A percentile compares a stretch with the other conserved stretches of the same genome.
These are phyloP conservation scores for Moniliella sp. DNA, from an alignment of 1,284 basidiomycete genomes.

Conservation along the genomic window DNA sequence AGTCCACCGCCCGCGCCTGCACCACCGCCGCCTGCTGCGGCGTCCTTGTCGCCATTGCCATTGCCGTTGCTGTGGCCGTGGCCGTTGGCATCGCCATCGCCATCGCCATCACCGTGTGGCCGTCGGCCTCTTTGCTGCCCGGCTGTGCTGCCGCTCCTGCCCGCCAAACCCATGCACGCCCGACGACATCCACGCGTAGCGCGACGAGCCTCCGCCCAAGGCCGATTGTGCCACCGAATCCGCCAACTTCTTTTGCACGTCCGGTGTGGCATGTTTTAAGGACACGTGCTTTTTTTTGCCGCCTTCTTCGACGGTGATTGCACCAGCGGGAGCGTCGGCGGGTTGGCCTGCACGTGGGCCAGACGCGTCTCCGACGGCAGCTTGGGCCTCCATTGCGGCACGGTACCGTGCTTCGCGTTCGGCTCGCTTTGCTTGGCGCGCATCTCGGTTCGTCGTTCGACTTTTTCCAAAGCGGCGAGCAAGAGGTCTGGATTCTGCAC, in stretches of 20 bases:
- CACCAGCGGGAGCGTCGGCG: too few species aligned
- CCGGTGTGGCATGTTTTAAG: background rate
- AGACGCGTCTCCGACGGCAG: too few species aligned
- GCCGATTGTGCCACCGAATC: background rate
- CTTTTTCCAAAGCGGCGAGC: background rate
- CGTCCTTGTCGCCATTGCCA: background rate
- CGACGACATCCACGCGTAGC: background rate
- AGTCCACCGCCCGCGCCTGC: background rate
- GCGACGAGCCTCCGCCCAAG: background rate
- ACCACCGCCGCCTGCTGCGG: too few species aligned
- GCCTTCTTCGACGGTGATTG: too few species aligned
- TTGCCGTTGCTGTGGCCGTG: background rate
- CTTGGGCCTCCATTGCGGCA: background rate
- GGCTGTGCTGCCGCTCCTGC: background rate
- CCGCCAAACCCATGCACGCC: background rate
- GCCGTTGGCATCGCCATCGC: background rate
- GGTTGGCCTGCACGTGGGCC: too few species aligned
- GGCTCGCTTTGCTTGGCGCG: background rate
- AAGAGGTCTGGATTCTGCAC: background rate
- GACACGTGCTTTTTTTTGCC: too few species aligned
- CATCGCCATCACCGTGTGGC: background rate
- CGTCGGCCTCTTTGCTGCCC: background rate
- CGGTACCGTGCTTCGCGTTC: background rate
- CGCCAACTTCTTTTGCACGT: background rate
- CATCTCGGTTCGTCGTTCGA: background rate